Percentiles rank a stretch among this genome's conserved stretches.
Conservation (phyloP, 2,329 filamentous ascomycete species). For the Dothistroma pini region DNA sequence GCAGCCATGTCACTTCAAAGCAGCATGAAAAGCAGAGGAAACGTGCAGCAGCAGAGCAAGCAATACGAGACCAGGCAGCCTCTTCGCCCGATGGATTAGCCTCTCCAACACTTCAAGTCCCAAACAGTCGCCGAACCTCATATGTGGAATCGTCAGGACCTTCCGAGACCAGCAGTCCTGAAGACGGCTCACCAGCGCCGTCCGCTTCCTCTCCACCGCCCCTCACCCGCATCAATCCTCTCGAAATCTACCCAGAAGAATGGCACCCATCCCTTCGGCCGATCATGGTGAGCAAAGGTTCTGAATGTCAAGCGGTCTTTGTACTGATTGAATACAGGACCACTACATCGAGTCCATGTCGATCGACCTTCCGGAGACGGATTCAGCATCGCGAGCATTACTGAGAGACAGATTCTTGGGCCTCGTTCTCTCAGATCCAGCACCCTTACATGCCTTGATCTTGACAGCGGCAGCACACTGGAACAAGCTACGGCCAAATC, state of each 20-base stretch:
- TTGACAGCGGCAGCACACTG: slow-evolving; percentile 43
- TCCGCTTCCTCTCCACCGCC: slow-evolving; percentile 23
- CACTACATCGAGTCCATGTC: slow-evolving; percentile 37
- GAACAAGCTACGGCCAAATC: slow-evolving; percentile 30
- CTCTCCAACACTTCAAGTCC: slow-evolving; percentile 11
- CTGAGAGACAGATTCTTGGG: slow-evolving; percentile 42
- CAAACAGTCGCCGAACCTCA: slow-evolving; percentile 12
- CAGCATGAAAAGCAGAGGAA: slow-evolving; percentile 23
- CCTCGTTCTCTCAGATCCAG: slow-evolving; percentile 40
- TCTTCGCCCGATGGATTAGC: slow-evolving; percentile 5
- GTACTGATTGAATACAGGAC: slow-evolving; percentile 23
- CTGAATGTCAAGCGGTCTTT: background rate
- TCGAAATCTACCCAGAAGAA: slow-evolving; percentile 37
- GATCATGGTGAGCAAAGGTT: slow-evolving; percentile 25
- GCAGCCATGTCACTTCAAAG: slow-evolving; percentile 33
- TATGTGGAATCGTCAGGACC: slow-evolving; percentile 12
- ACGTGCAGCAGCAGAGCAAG: slow-evolving; percentile 17
- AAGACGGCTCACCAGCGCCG: slow-evolving; percentile 19
- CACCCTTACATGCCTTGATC: slow-evolving; percentile 42
- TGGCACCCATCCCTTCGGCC: slow-evolving; percentile 37
- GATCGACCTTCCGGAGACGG: slow-evolving; percentile 43
- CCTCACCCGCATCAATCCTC: slow-evolving; percentile 26
- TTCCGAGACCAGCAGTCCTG: slow-evolving; percentile 26
- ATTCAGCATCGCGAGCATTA: slow-evolving; percentile 34
- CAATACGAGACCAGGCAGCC: slow-evolving; percentile 11